Evolutionary conservation across 345 rosid genomes (phyloP).

Genomic region (Chamaenerion angustifolium): DNA sequence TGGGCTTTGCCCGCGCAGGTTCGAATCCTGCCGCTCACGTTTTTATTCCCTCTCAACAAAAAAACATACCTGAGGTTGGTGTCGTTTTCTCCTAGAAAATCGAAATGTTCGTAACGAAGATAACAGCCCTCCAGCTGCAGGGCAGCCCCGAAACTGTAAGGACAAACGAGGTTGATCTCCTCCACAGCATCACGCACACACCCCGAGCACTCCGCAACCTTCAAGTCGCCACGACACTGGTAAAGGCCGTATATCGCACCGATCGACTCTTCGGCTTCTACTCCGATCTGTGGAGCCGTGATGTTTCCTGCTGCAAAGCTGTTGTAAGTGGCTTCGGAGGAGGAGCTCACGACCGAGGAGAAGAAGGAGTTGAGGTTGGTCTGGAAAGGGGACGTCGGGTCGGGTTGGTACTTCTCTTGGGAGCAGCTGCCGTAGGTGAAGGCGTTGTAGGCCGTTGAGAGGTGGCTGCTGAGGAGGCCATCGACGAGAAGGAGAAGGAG

Average conservation of each 20-base stretch:
- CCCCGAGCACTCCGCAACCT: slow-evolving; percentile 30
- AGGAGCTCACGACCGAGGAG: slow-evolving; percentile 50
- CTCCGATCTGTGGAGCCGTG: slow-evolving; percentile 9
- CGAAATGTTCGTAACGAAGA: slow-evolving; percentile 31
- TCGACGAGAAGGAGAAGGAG: neutral
- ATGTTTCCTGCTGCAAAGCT: slow-evolving; percentile 48
- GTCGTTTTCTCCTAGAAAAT: slow-evolving; percentile 61
- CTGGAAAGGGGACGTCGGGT: slow-evolving; percentile 42
- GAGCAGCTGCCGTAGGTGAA: slow-evolving; percentile 75
- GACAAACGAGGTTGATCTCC: slow-evolving; percentile 55
- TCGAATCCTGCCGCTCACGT: slow-evolving; percentile 85
- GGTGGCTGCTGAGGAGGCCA: slow-evolving; percentile 7
- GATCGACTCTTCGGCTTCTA: slow-evolving; percentile 3
- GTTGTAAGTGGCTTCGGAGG: slow-evolving; percentile 39
- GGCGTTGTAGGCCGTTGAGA: slow-evolving; percentile 25
- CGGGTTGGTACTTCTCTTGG: slow-evolving; percentile 41
- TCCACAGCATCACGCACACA: slow-evolving; percentile 48
- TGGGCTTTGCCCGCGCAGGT: slow-evolving; percentile 93
- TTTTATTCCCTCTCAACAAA: too few relatives aligned
- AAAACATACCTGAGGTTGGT: slow-evolving; percentile 42
- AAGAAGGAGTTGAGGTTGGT: slow-evolving; percentile 48
- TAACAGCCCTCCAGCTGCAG: slow-evolving; percentile 67
- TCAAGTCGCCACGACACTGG: slow-evolving; percentile 79
- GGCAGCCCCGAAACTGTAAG: slow-evolving; percentile 50
- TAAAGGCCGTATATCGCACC: slow-evolving; percentile 45